Percentiles rank a stretch among this genome's conserved stretches.
Evolutionary conservation across 2,329 filamentous ascomycete genomes (phyloP).

Genomic region (Penicillium sp.): DNA sequence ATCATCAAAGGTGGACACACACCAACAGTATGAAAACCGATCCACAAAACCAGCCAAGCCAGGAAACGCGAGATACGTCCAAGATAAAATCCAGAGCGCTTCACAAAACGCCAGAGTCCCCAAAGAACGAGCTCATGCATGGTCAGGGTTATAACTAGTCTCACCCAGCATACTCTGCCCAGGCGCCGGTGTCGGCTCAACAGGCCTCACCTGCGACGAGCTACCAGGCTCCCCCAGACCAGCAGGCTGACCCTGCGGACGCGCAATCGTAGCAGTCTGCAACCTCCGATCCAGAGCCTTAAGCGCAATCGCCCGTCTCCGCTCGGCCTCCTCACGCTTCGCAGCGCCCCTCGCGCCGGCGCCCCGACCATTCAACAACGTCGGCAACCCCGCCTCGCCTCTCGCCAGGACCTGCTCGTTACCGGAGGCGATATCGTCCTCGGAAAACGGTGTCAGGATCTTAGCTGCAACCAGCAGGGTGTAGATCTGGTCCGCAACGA

Average conservation of each 20-base stretch:
- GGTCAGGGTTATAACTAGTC: conserved; percentile 66
- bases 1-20: conserved; percentile 10
- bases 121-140: conserved; percentile 32
- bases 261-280: conserved; percentile 68
- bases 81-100: conserved; percentile 1
- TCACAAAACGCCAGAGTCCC: conserved; percentile 1
- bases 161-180: conserved; percentile 60
- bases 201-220: conserved; percentile 38
- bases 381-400: conserved; percentile 59
- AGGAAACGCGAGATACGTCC: conserved; percentile 8
- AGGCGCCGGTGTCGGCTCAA: conserved; percentile 53
- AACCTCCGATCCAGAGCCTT: conserved; percentile 89
- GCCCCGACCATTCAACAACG: conserved; percentile 51
- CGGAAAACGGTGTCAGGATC: conserved; percentile 80
- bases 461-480: conserved; percentile 67
- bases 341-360: conserved; percentile 49
- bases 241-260: conserved; percentile 41
- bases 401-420: conserved; percentile 67
- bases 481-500: conserved; percentile 72
- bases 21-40: not conserved
- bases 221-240: conserved; percentile 30
- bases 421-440: conserved; percentile 70
- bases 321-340: conserved; percentile 85
- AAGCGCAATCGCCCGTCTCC: conserved; percentile 80
- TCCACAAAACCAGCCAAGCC: not conserved